Base-by-base conservation (phyloP, 2,329 filamentous ascomycete genomes). In the Pyrenochaeta sp. region DNA sequence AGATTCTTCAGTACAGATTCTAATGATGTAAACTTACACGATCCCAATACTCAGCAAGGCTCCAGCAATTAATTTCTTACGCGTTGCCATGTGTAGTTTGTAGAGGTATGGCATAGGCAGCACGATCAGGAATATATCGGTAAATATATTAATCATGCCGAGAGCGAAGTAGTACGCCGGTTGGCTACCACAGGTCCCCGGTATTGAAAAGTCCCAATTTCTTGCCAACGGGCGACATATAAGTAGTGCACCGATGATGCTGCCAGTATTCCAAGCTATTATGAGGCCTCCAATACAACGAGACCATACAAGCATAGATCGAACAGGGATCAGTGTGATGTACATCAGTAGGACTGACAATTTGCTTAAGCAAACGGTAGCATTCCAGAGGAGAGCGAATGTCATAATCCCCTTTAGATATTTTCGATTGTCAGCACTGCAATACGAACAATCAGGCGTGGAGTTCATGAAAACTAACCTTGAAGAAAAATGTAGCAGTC, bases 101-200 rank as follows among this genome's bases (percentile, higher is more conserved):
- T 54, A 56, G 2, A 63, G 37, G 10, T 60, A 60, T 3, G 52
- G 56, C 44, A 57, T 55, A 1, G 56, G 60, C 8, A 60, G n/a
- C 3, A 31, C 19, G 11, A 61, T 53, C 8, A 63, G 24, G 2
- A 51, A 23, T 4, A 51, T 27, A 23, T 61, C 57, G 7, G 53
- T 51, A 13, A 61, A 35, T 21, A 60, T 44, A 9, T 62, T 58
- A n/a, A 61, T 44, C 14, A 54, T 26, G 4, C 45, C 47, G 44
- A 56, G 54, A 13, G 49, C 31, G 22, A 56, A 49, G 30, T 58
- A 58, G 8, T 41, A 58, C 8, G 23, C 19, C 2, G 49, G 47
- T n/a, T 58, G 55, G 23, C 48, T 51, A n/a, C 59, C 51, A 22
- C 53, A 61, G 13, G 28, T 56, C 3, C 57, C 55, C 2, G 41